These are phyloP conservation scores for Coprinopsis strossmayeri DNA, from an alignment of 768 basidiomycete species.

Conservation along the genomic window DNA sequence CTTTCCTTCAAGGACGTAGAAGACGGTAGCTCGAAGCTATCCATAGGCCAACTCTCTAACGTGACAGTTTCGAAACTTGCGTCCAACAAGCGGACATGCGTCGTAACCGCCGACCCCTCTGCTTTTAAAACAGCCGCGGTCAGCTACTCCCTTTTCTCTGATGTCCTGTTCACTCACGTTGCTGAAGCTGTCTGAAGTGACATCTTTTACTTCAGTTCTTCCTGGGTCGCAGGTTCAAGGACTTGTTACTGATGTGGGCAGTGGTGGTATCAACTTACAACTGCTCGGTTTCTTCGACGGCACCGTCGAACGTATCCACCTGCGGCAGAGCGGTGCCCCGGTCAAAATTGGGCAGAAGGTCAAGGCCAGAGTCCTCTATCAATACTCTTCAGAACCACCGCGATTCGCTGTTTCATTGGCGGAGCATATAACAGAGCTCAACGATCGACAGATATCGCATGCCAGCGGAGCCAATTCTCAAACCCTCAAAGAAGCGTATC, in stretches of 20 bases:
- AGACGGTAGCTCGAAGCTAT: constrained; percentile 34
- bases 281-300: constrained; percentile 90
- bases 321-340: constrained; percentile 40
- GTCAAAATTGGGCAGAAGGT: constrained; percentile 70
- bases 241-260: constrained; percentile 69
- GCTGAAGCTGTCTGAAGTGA: constrained; percentile 65
- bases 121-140: constrained; percentile 52
- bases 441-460: constrained; percentile 27
- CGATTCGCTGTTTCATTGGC: constrained; percentile 77
- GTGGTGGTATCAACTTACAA: constrained; percentile 79
- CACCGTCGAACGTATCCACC: constrained; percentile 78
- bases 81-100: constrained; percentile 75
- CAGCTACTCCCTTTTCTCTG: constrained; percentile 17
- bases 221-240: constrained; percentile 82
- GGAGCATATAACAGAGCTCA: constrained; percentile 62
- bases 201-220: constrained; percentile 73
- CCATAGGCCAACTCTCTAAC: constrained; percentile 62
- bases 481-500: constrained; percentile 50
- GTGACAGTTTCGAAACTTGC: constrained; percentile 62
- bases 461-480: constrained; percentile 16
- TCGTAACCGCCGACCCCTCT: constrained; percentile 49
- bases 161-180: not conserved
- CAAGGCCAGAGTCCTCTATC: constrained; percentile 80
- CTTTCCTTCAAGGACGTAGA: constrained; percentile 69
- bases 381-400: constrained; percentile 68